Evolutionary conservation across 208 protist genomes (phyloP), one percentile per base, ranked within the genome.

Genomic region (Crithidia expoeki): DNA sequence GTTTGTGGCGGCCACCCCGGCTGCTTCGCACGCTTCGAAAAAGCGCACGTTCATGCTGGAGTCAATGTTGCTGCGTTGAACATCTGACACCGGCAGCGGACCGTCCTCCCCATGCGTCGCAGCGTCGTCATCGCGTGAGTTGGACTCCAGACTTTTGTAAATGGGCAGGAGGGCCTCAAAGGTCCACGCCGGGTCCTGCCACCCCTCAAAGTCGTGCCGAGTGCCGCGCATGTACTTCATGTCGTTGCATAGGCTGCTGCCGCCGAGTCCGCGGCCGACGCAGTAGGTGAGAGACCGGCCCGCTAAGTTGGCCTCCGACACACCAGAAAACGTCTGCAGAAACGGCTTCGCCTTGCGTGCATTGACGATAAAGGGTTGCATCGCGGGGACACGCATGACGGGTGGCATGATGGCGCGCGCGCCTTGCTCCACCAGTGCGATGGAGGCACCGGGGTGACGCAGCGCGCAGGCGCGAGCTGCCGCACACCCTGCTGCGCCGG

Each of bases 21-120:
- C 86, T 17, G 89, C 79, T 68, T 92, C 86, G 57, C 89, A 94
- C 9, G 89, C 80, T 69, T 94, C 86, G 64, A 88, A 94, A 69
- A 90, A 94, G 27, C 84, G 89, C 25, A 94, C 76, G 47, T 94
- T 94, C 40, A 94, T 70, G 62, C 76, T 64, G 12, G 80, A 69
- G 65, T 86, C 81, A 14, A 84, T 72, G 73, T 84, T 94, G 60
- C 79, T 84, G 57, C 71, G 74, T 27, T 67, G 57, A 10, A 80
- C 65, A 56, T 93, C 84, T 17, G 74, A 69, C 27, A 89, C 76
- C 2, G 44, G 21, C 17, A 90, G 56, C 27, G 80, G 82, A 34
- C 85, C 84, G n/a, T 59, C 57, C 16, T 81, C 75, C 21, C 76
- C 76, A 57, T 91, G 88, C 34, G 62, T 23, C 9, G 33, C 19